These are phyloP conservation scores for Cyclospora cayetanensis DNA, from an alignment of 169 alveolate species.

Conservation along the genomic window DNA sequence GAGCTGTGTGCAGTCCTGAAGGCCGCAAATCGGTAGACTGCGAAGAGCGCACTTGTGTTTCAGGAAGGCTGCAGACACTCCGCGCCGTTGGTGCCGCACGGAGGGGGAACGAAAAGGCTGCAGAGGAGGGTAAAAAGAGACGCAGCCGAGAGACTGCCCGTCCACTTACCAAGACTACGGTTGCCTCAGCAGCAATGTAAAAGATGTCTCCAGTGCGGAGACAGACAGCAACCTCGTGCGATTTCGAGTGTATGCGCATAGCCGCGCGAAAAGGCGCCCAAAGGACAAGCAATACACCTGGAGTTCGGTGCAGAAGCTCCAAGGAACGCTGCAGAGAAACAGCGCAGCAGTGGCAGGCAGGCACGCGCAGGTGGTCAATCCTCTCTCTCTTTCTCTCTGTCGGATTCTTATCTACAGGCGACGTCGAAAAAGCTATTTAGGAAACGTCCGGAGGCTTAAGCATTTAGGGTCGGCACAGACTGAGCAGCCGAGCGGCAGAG, in stretches of 20 bases:
- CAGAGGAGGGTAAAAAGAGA: too few species aligned
- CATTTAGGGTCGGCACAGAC: background rate
- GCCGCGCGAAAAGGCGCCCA: background rate
- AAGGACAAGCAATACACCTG: slow-evolving; percentile 12
- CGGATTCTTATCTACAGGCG: background rate
- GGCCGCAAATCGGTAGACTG: too few species aligned
- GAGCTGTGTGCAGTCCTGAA: too few species aligned
- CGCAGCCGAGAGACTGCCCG: too few species aligned
- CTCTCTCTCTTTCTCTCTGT: background rate
- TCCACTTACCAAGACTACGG: background rate
- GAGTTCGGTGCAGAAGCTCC: background rate
- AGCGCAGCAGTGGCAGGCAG: background rate
- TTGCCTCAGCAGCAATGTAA: background rate
- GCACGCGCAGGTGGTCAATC: background rate
- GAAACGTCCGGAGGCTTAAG: too few species aligned
- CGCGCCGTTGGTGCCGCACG: too few species aligned
- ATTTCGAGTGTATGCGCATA: background rate
- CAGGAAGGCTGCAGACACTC: too few species aligned
- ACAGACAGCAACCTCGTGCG: background rate
- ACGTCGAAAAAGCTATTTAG: background rate
- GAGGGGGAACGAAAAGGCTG: too few species aligned
- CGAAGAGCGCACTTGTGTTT: too few species aligned
- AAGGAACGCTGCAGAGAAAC: background rate
- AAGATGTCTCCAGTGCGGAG: background rate
- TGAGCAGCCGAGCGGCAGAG: background rate